phyloP scores from a whole-genome alignment of 2,329 filamentous ascomycete species.

The Cladosporium sp. region DNA sequence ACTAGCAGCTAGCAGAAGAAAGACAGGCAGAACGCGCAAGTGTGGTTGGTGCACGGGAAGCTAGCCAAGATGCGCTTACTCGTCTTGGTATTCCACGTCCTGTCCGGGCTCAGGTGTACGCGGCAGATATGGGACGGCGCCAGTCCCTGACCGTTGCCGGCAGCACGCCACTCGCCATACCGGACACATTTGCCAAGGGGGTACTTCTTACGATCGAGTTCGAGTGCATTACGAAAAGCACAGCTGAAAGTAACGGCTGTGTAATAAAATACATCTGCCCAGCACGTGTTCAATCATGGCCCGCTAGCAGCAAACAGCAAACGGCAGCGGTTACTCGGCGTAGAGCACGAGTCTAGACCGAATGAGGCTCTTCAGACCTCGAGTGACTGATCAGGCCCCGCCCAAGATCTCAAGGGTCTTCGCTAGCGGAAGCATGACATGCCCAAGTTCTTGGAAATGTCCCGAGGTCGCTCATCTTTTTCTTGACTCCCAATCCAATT shows the following conservation, averaged over 20 bases:
- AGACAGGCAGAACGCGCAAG: background rate
- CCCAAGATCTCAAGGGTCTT: background rate
- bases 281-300: no score
- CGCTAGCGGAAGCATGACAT: slow-evolving; percentile 1
- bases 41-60: background rate
- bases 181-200: slow-evolving; percentile 27
- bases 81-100: slow-evolving; percentile 21
- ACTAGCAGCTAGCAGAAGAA: background rate
- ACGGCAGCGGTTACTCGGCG: background rate
- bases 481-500: background rate
- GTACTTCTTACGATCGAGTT: slow-evolving; percentile 30
- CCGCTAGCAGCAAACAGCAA: background rate
- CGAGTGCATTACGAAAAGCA: no score
- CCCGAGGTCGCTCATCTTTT: background rate
- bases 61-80: slow-evolving; percentile 1
- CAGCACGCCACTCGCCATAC: slow-evolving; percentile 27
- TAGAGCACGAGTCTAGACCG: background rate
- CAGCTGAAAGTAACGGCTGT: background rate
- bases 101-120: background rate
- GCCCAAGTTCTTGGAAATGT: background rate
- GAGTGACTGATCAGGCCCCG: background rate
- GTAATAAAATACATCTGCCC: no score
- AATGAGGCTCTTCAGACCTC: background rate
- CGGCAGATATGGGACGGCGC: slow-evolving; percentile 24
- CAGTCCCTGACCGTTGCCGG: slow-evolving; percentile 31